Percentiles rank a stretch among this genome's conserved stretches.
Conservation (phyloP, 208 protist genomes). For the Crithidia expoeki region DNA sequence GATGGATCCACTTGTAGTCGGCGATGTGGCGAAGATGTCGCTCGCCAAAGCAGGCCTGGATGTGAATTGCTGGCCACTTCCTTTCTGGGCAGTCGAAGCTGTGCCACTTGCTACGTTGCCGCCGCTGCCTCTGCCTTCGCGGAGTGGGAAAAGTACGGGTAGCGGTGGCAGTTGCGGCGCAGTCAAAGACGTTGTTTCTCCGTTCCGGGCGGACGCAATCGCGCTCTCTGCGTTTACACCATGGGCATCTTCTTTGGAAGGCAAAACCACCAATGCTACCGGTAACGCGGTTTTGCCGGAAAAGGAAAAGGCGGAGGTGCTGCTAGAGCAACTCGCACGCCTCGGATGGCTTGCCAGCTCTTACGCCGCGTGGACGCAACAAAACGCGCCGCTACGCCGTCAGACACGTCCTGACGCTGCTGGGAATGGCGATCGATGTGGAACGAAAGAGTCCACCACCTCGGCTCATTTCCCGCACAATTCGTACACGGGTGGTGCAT, state of each 20-base stretch:
- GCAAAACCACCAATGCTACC: neutral
- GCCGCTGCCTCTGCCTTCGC: conserved; percentile 14
- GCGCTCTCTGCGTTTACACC: neutral
- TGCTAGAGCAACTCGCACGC: neutral
- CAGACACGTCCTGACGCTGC: neutral
- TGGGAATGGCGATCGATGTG: neutral
- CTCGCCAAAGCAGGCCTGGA: conserved; percentile 2
- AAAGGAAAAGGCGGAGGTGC: neutral
- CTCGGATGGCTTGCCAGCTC: neutral
- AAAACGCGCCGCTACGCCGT: neutral
- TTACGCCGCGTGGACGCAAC: conserved; percentile 6
- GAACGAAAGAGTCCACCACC: neutral
- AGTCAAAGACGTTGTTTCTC: neutral
- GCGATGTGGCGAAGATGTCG: conserved; percentile 12
- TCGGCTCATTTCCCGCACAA: conserved; percentile 2
- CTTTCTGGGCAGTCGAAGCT: conserved; percentile 18
- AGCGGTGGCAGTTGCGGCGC: neutral
- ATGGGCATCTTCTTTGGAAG: neutral
- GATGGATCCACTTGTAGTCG: neutral
- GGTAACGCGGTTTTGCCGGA: no score
- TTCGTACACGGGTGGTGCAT: conserved; percentile 22
- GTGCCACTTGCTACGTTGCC: conserved; percentile 25
- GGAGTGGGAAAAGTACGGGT: neutral
- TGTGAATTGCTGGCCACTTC: conserved; percentile 20
- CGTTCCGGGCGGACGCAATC: neutral